Evolutionary conservation across 352 stramenopile species (phyloP).

Genomic region (Phytophthora idaei): DNA sequence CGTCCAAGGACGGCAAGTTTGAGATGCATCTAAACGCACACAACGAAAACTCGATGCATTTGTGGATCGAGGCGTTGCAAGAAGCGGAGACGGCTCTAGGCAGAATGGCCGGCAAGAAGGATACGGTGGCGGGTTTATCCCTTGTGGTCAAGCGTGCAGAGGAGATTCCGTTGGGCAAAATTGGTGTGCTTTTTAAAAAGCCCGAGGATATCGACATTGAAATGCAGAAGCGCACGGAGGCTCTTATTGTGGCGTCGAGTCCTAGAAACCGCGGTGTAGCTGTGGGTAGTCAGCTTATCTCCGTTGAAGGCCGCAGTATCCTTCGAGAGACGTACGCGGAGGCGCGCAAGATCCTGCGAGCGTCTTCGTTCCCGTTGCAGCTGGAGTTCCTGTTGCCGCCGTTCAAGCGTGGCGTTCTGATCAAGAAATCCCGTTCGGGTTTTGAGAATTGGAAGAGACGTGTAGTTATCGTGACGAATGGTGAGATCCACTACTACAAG

Average conservation of each 20-base stretch:
- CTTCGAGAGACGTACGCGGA: constrained; percentile 66
- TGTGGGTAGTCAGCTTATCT: constrained; percentile 76
- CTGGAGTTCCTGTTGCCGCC: constrained; percentile 84
- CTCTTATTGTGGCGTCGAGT: constrained; percentile 69
- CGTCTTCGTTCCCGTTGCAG: constrained; percentile 62
- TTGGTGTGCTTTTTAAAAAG: constrained; percentile 62
- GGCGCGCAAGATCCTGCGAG: constrained; percentile 55
- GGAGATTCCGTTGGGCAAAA: constrained; percentile 74
- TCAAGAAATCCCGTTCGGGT: constrained; percentile 86
- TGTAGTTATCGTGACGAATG: constrained; percentile 80
- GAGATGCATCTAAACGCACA: constrained; percentile 87
- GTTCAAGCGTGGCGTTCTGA: constrained; percentile 79
- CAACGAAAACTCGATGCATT: constrained; percentile 84
- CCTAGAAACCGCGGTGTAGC: constrained; percentile 54
- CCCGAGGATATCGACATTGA: constrained; percentile 73
- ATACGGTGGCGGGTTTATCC: constrained; percentile 64
- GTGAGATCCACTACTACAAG: constrained; percentile 87
- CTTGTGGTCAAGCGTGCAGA: constrained; percentile 80
- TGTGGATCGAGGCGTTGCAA: constrained; percentile 87
- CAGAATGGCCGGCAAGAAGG: constrained; percentile 49
- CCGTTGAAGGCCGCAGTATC: constrained; percentile 64
- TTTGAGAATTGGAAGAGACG: constrained; percentile 90
- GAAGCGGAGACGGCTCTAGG: constrained; percentile 71
- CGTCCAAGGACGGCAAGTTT: constrained; percentile 79
- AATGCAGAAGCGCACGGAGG: constrained; percentile 77